Evolutionary conservation across 306 rosid species (phyloP).

Genomic region (Macrotyloma uniflorum): DNA sequence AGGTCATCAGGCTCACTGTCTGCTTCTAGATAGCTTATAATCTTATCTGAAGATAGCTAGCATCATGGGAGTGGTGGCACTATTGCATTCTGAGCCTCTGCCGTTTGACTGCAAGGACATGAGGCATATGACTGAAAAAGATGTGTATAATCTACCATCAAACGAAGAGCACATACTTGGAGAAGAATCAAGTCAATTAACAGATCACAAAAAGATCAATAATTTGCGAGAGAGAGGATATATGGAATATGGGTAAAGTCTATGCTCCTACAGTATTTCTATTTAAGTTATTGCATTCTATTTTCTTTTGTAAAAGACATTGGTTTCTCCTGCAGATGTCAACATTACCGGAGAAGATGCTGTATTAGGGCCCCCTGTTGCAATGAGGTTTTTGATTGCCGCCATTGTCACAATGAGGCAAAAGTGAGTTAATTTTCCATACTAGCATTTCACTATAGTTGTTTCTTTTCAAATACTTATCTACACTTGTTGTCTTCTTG

Average conservation of each 20-base stretch:
- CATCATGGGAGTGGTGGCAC: slow-evolving; percentile 57
- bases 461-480: background rate
- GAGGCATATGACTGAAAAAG: slow-evolving; percentile 42
- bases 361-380: slow-evolving; percentile 89
- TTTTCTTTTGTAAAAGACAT: background rate
- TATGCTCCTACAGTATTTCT: background rate
- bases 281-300: background rate
- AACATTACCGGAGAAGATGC: slow-evolving; percentile 76
- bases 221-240: slow-evolving; percentile 54
- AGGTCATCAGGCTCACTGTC: slow-evolving; percentile 58
- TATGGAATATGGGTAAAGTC: slow-evolving; percentile 65
- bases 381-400: slow-evolving; percentile 78
- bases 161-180: slow-evolving; percentile 34
- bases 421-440: slow-evolving; percentile 50
- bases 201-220: slow-evolving; percentile 1
- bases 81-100: slow-evolving; percentile 47
- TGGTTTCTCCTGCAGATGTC: slow-evolving; percentile 57
- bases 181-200: slow-evolving; percentile 41
- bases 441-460: background rate
- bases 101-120: slow-evolving; percentile 47
- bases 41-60: slow-evolving; percentile 36
- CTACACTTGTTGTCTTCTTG: background rate
- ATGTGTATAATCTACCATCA: slow-evolving; percentile 32
- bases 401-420: slow-evolving; percentile 79
- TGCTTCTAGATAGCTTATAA: slow-evolving; percentile 38